A percentile compares a stretch with the other conserved stretches of the same genome.
Conservation (phyloP, 768 basidiomycete species). For the Hortiboletus campestris region DNA sequence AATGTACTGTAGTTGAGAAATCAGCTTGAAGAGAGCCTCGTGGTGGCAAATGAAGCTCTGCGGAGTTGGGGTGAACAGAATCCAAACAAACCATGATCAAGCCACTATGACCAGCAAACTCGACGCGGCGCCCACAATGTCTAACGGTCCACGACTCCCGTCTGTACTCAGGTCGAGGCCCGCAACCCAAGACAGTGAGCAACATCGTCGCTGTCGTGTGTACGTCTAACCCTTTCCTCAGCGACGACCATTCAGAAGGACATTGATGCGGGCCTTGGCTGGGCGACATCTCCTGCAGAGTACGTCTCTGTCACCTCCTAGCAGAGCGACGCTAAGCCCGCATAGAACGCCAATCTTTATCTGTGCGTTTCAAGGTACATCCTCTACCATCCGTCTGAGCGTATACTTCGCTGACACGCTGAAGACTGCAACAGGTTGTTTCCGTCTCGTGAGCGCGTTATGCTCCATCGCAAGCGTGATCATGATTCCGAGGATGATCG, state of each 20-base stretch:
- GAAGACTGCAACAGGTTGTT: slow-evolving; percentile 70
- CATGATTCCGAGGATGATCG: slow-evolving; percentile 56
- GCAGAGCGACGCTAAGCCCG: slow-evolving; percentile 3
- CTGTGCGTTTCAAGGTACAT: slow-evolving; percentile 58
- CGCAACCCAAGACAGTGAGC: slow-evolving; percentile 33
- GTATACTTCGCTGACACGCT: background rate
- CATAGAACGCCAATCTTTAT: slow-evolving; percentile 78
- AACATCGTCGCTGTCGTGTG: background rate
- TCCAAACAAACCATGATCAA: background rate
- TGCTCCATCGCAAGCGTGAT: slow-evolving; percentile 71
- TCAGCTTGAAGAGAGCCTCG: background rate
- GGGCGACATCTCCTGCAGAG: slow-evolving; percentile 66
- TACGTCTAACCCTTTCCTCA: slow-evolving; percentile 20
- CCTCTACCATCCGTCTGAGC: background rate
- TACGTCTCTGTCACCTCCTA: slow-evolving; percentile 32
- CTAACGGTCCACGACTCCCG: slow-evolving; percentile 29
- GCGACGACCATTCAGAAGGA: slow-evolving; percentile 56
- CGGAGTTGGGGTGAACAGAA: background rate
- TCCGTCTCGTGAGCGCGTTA: slow-evolving; percentile 64
- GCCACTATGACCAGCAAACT: background rate
- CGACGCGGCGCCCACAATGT: slow-evolving; percentile 3
- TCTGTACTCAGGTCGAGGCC: slow-evolving; percentile 35
- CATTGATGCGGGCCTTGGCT: slow-evolving; percentile 50
- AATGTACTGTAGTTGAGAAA: background rate
- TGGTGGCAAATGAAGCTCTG: background rate